Evolutionary conservation across 805 yeast species (phyloP).

Genomic region (Ogataea degrootiae): DNA sequence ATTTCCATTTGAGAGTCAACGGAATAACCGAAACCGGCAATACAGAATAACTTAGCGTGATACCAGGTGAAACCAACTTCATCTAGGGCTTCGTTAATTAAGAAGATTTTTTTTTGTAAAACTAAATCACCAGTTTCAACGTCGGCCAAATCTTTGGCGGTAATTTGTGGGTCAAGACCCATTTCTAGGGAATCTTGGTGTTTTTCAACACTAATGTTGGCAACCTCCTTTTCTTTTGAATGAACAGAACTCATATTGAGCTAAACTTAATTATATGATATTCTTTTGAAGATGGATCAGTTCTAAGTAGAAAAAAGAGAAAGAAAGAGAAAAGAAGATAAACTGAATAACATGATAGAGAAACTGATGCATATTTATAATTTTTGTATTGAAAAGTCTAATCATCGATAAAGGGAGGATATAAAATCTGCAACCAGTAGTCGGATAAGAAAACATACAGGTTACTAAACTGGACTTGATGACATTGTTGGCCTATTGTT

Average conservation of each 20-base stretch:
- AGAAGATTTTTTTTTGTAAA: constrained; percentile 35
- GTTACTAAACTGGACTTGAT: too few relatives aligned
- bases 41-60: constrained; percentile 43
- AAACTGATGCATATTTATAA: too few relatives aligned
- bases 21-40: constrained; percentile 55
- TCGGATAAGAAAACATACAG: too few relatives aligned
- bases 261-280: constrained; percentile 1
- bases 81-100: constrained; percentile 51
- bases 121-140: constrained; percentile 31
- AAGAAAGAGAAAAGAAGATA: too few relatives aligned
- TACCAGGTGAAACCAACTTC: constrained; percentile 59
- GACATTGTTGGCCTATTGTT: too few relatives aligned
- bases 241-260: constrained; percentile 1
- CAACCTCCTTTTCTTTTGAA: constrained; percentile 5
- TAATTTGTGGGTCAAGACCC: constrained; percentile 10
- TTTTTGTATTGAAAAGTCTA: too few relatives aligned
- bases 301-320: neutral
- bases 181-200: constrained; percentile 8
- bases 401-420: too few relatives aligned
- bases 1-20: constrained; percentile 49
- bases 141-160: constrained; percentile 14
- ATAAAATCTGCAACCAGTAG: too few relatives aligned
- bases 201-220: neutral
- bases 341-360: too few relatives aligned
- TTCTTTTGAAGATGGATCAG: too few relatives aligned